Conservation (phyloP, 2,329 filamentous ascomycete species). For the Penicillium sp. region DNA sequence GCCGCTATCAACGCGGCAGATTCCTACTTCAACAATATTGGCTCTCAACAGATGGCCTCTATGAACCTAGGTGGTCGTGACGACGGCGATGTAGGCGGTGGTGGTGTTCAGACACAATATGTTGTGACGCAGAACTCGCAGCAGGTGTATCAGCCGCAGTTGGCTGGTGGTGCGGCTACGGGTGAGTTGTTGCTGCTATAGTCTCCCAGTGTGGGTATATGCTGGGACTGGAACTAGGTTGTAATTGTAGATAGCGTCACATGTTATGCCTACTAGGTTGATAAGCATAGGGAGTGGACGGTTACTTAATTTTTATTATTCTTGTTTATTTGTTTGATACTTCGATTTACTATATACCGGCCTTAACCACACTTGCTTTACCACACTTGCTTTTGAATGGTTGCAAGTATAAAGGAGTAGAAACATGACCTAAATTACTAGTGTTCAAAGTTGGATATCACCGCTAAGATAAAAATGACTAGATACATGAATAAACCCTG, state of each 20-base stretch:
- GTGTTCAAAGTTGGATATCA: slow-evolving; percentile 2
- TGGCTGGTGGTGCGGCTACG: slow-evolving; percentile 63
- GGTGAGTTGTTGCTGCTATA: slow-evolving; percentile 71
- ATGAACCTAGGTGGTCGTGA: slow-evolving; percentile 67
- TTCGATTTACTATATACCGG: neutral
- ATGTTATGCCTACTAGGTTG: slow-evolving; percentile 2
- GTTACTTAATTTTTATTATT: slow-evolving; percentile 5
- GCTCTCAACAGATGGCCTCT: slow-evolving; percentile 69
- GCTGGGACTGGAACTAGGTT: neutral
- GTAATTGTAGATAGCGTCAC: slow-evolving; percentile 20
- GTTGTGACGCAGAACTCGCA: slow-evolving; percentile 83
- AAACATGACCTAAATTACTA: neutral
- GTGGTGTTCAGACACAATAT: slow-evolving; percentile 53
- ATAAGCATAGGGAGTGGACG: slow-evolving; percentile 8
- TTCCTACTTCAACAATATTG: slow-evolving; percentile 81
- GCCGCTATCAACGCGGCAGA: slow-evolving; percentile 82
- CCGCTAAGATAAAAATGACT: slow-evolving; percentile 1
- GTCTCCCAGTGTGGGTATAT: neutral
- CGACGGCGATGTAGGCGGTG: slow-evolving; percentile 65
- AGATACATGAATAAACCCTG: neutral
- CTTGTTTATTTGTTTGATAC: neutral
- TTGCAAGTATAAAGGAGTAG: neutral
- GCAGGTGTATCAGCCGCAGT: slow-evolving; percentile 69
- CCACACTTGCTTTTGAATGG: neutral
- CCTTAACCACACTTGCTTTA: neutral